phyloP scores from a whole-genome alignment of 2,329 filamentous ascomycete species.

The Neoscytalidium dimidiatum region DNA sequence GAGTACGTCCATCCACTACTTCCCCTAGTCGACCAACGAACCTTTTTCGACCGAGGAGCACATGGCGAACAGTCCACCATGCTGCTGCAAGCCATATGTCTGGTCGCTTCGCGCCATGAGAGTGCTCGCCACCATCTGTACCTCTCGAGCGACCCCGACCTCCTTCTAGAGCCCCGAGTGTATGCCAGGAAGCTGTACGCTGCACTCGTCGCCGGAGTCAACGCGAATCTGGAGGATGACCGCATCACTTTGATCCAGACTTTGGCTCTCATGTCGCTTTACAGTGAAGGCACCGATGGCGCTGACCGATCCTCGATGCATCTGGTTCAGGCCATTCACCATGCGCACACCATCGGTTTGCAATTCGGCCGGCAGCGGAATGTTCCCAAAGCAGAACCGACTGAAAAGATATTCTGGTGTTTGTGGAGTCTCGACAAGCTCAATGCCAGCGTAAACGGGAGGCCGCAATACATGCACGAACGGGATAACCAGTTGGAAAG shows the following conservation, averaged over 20 bases:
- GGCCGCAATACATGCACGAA: constrained; percentile 51
- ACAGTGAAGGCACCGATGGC: constrained; percentile 50
- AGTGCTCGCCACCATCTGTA: constrained; percentile 43
- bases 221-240: constrained; percentile 46
- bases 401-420: constrained; percentile 52
- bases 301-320: constrained; percentile 50
- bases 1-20: constrained; percentile 48
- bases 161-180: constrained; percentile 39
- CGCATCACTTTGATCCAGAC: constrained; percentile 50
- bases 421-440: constrained; percentile 52
- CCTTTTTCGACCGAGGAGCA: constrained; percentile 41
- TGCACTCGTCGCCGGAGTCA: constrained; percentile 43
- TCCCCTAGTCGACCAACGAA: constrained; percentile 47
- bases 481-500: constrained; percentile 48
- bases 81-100: constrained; percentile 48
- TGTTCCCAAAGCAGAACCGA: constrained; percentile 38
- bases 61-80: constrained; percentile 40
- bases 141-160: constrained; percentile 36
- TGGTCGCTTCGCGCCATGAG: constrained; percentile 51
- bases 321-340: constrained; percentile 51
- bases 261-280: constrained; percentile 48
- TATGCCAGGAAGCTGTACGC: constrained; percentile 49
- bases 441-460: constrained; percentile 49
- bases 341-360: constrained; percentile 51
- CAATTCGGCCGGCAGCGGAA: constrained; percentile 41